Percentiles rank a stretch among this genome's conserved stretches.
These are phyloP conservation scores for Rosa multiflora DNA, from an alignment of 306 rosid species.

Conservation along the genomic window DNA sequence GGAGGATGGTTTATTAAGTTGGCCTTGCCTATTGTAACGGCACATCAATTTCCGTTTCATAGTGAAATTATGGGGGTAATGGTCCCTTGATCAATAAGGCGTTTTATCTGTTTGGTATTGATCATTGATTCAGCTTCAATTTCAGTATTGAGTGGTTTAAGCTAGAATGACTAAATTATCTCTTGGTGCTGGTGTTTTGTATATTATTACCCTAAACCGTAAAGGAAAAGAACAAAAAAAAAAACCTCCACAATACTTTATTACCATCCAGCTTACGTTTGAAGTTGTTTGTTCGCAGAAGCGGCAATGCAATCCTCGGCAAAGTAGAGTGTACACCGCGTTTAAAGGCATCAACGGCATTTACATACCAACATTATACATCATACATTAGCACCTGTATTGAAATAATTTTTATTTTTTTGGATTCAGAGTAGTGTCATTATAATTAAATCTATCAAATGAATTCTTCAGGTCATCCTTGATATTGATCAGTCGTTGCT, in stretches of 20 bases:
- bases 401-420: no score
- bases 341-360: no score
- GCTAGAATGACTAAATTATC: neutral
- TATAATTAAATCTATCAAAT: neutral
- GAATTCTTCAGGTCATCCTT: neutral
- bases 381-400: no score
- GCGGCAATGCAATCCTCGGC: no score
- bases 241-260: no score
- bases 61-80: neutral
- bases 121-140: neutral
- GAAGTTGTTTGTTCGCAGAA: no score
- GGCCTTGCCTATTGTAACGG: conserved; percentile 26
- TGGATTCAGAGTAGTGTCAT: no score
- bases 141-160: neutral
- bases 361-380: no score
- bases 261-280: no score
- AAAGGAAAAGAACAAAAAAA: no score
- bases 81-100: neutral
- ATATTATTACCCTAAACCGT: no score
- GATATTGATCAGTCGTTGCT: neutral
- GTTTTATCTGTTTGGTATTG: neutral
- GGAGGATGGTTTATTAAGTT: conserved; percentile 6
- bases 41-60: conserved; percentile 28
- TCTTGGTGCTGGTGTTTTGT: neutral
- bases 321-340: no score